These are phyloP conservation scores for Lactarius akahatsu DNA, from an alignment of 768 basidiomycete species.

Conservation along the genomic window DNA sequence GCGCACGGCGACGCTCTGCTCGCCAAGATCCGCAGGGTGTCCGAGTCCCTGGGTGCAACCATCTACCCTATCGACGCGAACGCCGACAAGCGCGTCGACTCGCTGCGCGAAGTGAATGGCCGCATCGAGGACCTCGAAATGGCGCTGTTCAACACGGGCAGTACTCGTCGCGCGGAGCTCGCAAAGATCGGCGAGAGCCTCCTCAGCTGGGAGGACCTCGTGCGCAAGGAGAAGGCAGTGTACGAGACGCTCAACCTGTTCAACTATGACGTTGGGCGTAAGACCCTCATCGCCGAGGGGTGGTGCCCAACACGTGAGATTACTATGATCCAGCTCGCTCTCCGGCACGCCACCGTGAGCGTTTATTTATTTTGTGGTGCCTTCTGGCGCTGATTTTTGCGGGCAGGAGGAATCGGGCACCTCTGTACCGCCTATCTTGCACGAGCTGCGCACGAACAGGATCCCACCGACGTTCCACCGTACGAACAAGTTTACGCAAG, in stretches of 20 bases:
- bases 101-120: conserved; percentile 81
- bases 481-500: conserved; percentile 94
- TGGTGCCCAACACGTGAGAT: conserved; percentile 98
- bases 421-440: conserved; percentile 85
- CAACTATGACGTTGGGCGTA: conserved; percentile 90
- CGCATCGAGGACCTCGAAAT: conserved; percentile 91
- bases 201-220: conserved; percentile 90
- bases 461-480: conserved; percentile 94
- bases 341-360: conserved; percentile 80
- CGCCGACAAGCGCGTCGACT: conserved; percentile 86
- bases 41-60: conserved; percentile 98
- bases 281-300: conserved; percentile 95
- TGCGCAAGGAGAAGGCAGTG: conserved; percentile 92
- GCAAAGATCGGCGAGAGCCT: conserved; percentile 81
- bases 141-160: conserved; percentile 85
- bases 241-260: conserved; percentile 95
- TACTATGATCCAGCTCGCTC: conserved; percentile 75
- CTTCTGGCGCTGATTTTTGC: neutral
- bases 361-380: neutral
- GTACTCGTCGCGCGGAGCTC: conserved; percentile 79
- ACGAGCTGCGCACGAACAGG: conserved; percentile 85
- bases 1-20: conserved; percentile 92
- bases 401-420: conserved; percentile 85
- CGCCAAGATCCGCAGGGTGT: conserved; percentile 95
- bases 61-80: conserved; percentile 96